These are phyloP conservation scores for Mimosa pudica DNA, from an alignment of 306 rosid species.

Conservation along the genomic window DNA sequence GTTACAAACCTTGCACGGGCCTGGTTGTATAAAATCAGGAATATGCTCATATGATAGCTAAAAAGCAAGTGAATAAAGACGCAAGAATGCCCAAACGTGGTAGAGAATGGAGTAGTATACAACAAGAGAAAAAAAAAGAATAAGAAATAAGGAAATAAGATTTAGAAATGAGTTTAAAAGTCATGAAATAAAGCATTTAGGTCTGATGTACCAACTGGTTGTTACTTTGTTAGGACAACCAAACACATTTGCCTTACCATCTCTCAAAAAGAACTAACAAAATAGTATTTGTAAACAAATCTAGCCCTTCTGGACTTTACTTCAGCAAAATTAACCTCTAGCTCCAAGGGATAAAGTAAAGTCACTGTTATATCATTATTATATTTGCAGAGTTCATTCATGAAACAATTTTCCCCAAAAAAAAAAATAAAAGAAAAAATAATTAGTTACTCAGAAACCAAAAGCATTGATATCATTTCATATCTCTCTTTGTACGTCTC, in stretches of 20 bases:
- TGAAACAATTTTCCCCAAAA: too few relatives aligned
- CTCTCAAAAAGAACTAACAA: slow-evolving; percentile 21
- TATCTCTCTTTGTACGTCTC: background rate
- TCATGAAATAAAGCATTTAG: slow-evolving; percentile 47
- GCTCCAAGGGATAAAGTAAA: background rate
- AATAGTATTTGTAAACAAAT: background rate
- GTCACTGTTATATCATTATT: background rate
- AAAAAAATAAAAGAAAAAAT: too few relatives aligned
- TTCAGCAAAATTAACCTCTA: background rate
- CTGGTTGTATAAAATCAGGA: background rate
- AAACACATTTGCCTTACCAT: slow-evolving; percentile 33
- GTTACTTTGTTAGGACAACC: slow-evolving; percentile 59
- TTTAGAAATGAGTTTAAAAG: slow-evolving; percentile 37
- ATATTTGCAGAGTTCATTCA: background rate
- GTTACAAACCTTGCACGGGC: too few relatives aligned
- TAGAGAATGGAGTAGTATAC: background rate
- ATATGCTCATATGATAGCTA: background rate
- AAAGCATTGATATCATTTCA: background rate
- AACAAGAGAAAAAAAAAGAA: too few relatives aligned
- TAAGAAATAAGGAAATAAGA: background rate
- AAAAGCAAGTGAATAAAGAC: background rate
- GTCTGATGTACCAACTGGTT: slow-evolving; percentile 74
- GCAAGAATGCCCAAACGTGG: background rate
- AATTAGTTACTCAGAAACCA: background rate
- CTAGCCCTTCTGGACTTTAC: slow-evolving; percentile 6